These are phyloP conservation scores for Taphrina pruni DNA, from an alignment of 1,139 yeast genomes.

Conservation along the genomic window DNA sequence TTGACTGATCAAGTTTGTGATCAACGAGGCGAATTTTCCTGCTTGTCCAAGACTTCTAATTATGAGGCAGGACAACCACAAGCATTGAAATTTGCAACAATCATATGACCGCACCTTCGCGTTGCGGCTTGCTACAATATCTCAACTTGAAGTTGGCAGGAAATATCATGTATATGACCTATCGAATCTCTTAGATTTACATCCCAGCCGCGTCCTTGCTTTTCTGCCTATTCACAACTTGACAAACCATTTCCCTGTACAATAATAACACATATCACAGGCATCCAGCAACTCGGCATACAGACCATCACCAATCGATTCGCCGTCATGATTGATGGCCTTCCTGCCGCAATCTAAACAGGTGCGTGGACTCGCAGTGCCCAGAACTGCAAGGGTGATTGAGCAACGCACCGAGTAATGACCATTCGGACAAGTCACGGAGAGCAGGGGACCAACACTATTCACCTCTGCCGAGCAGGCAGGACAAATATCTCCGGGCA, in stretches of 20 bases:
- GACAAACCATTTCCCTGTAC: conserved; percentile 22
- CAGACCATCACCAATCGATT: background rate
- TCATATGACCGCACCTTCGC: too few species aligned
- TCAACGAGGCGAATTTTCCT: too few species aligned
- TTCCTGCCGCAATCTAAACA: conserved; percentile 21
- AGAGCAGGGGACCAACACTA: background rate
- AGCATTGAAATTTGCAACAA: too few species aligned
- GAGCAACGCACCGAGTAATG: conserved; percentile 20
- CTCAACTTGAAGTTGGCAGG: too few species aligned
- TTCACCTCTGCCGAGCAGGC: conserved; percentile 18
- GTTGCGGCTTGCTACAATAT: too few species aligned
- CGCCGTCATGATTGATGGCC: conserved; percentile 8
- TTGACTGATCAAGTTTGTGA: too few species aligned
- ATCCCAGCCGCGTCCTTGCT: too few species aligned
- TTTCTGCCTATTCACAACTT: background rate
- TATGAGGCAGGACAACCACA: too few species aligned
- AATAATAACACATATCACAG: conserved; percentile 27
- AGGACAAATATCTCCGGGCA: conserved; percentile 9
- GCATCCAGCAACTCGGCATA: conserved; percentile 11
- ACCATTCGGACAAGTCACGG: conserved; percentile 10
- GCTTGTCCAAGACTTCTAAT: too few species aligned
- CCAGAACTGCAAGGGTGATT: conserved; percentile 18
- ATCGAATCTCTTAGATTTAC: too few species aligned
- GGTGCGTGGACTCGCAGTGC: background rate
- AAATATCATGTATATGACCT: too few species aligned